Conservation (phyloP, 495 filamentous ascomycete genomes). For the Podospora anserina region DNA sequence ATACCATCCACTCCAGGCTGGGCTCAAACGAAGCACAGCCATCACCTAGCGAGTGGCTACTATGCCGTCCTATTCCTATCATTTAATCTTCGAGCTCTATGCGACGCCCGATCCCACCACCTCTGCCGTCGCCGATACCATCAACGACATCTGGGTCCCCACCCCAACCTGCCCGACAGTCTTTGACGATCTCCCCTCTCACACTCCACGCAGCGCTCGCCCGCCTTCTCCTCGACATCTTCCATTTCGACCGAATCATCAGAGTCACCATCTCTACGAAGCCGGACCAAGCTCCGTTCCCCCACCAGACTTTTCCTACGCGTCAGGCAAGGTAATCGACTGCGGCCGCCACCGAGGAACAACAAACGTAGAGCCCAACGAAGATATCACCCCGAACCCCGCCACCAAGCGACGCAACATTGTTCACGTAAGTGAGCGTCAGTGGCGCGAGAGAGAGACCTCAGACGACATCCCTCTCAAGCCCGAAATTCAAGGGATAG, state of each 20-base stretch:
- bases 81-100: slow-evolving; percentile 83
- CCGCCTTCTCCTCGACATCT: not conserved
- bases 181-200: slow-evolving; percentile 46
- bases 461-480: slow-evolving; percentile 32
- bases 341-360: slow-evolving; percentile 40
- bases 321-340: slow-evolving; percentile 36
- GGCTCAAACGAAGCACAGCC: slow-evolving; percentile 15
- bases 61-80: slow-evolving; percentile 87
- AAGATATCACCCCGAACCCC: not conserved
- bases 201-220: slow-evolving; percentile 28
- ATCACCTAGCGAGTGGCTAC: slow-evolving; percentile 4
- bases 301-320: not conserved
- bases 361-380: slow-evolving; percentile 11
- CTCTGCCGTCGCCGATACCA: slow-evolving; percentile 10
- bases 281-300: not conserved
- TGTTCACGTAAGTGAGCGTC: slow-evolving; percentile 31
- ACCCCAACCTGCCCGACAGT: slow-evolving; percentile 32
- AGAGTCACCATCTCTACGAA: not conserved
- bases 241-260: not conserved
- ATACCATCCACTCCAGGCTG: not conserved
- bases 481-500: slow-evolving; percentile 33
- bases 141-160: slow-evolving; percentile 40
- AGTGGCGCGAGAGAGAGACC: slow-evolving; percentile 29
- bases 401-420: slow-evolving; percentile 24
- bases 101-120: slow-evolving; percentile 44